Conservation (phyloP, 2,329 filamentous ascomycete species). For the Talaromyces sp. region DNA sequence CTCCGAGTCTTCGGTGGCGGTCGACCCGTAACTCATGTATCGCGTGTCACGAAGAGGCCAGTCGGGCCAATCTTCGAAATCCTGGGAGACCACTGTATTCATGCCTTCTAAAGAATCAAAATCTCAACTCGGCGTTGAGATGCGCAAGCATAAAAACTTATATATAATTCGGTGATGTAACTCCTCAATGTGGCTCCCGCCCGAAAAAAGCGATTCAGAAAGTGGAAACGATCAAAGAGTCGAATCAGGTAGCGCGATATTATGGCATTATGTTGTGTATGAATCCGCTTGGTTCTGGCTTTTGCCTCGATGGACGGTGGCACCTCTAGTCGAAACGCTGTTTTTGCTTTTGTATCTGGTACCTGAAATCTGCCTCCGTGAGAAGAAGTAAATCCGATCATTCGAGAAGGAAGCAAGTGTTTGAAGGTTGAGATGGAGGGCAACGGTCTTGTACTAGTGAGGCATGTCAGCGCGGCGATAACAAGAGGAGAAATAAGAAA, state of each 20-base stretch:
- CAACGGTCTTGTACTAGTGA: not conserved
- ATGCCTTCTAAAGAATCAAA: conserved; percentile 9
- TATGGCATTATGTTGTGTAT: not conserved
- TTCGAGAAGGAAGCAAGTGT: not conserved
- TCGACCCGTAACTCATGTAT: conserved; percentile 27
- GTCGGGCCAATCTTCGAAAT: conserved; percentile 27
- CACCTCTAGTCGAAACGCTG: not conserved
- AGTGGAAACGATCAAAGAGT: not conserved
- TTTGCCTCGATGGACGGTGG: not conserved
- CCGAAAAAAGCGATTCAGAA: not conserved
- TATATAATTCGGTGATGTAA: conserved; percentile 3
- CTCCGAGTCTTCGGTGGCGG: conserved; percentile 28
- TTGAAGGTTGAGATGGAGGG: not conserved
- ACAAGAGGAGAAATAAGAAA: not conserved
- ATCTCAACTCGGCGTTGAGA: not conserved
- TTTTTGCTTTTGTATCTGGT: not conserved
- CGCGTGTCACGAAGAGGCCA: conserved; percentile 29
- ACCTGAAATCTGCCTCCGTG: not conserved
- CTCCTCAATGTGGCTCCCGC: not conserved
- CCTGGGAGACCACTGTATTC: conserved; percentile 23
- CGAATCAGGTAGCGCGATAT: conserved; percentile 4
- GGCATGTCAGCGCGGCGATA: not conserved
- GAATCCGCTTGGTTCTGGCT: not conserved
- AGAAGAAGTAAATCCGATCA: not conserved
- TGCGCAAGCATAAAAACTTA: not conserved